Conservation (phyloP, 306 rosid genomes). For the Cicer bijugum region DNA sequence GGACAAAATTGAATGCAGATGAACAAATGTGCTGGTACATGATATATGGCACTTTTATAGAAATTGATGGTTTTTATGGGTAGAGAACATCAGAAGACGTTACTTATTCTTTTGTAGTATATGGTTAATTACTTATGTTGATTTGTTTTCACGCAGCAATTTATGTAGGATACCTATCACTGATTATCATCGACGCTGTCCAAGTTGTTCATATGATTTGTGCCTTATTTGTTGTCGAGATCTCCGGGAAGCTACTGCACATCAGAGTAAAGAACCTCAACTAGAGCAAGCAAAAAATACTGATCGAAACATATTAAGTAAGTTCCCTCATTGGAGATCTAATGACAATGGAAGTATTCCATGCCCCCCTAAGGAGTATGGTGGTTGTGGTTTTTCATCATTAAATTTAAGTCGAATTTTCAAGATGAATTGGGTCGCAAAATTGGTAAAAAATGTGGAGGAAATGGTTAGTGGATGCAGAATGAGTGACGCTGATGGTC, state of each 20-base stretch:
- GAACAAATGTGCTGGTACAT: constrained; percentile 99
- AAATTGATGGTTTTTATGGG: constrained; percentile 38
- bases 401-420: constrained; percentile 86
- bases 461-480: constrained; percentile 97
- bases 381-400: constrained; percentile 82
- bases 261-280: constrained; percentile 48
- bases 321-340: constrained; percentile 80
- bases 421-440: constrained; percentile 99
- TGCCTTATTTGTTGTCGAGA: constrained; percentile 88
- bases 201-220: constrained; percentile 78
- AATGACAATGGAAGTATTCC: constrained; percentile 72
- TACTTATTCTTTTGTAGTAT: constrained; percentile 28
- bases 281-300: constrained; percentile 52
- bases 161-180: constrained; percentile 93
- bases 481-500: constrained; percentile 49
- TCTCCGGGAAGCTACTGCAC: constrained; percentile 70
- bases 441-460: constrained; percentile 92
- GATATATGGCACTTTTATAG: constrained; percentile 6
- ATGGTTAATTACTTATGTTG: constrained; percentile 37
- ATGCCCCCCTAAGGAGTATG: constrained; percentile 88
- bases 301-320: constrained; percentile 54
- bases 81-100: constrained; percentile 2
- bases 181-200: constrained; percentile 94
- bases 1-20: constrained; percentile 91
- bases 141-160: constrained; percentile 68